Evolutionary conservation across 441 rosid genomes (phyloP), one percentile per base, ranked within the genome.

Genomic region (Jatropha multifida): DNA sequence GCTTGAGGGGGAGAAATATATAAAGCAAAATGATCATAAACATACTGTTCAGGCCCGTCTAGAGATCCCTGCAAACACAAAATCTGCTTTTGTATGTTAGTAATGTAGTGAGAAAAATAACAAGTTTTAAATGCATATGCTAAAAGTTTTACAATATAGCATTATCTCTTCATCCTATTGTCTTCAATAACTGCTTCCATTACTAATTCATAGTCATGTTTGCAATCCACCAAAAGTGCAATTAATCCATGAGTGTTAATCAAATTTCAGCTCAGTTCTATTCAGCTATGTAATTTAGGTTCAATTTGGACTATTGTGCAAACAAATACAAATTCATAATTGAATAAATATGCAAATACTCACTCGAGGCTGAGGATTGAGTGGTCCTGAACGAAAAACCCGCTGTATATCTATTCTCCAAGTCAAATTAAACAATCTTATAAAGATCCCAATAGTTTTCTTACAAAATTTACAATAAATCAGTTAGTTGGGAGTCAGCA

Each of bases 1-100:
- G 42, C 72, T 64, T 62, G 71, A 77, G 76, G 37, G 56, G 27
- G 65, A 23, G 74, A 13, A 51, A 77, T 27, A 20, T 27, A 77
- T 63, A 81, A 46, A 71, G 46, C 32, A 74, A 63, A 60, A 65
- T 38, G 42, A 48, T 65, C 65, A 48, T 13, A 72, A 77, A 83
- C 97, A 69, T 90, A 94, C 99, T 96, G 99, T 81, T 94, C 98
- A 54, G 98, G 96, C 73, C 97, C 99, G 87, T 94, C 99, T 23
- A 90, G 92, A 15, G 99, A 92, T 80, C 98, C 99, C 88, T 92
- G 99, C 94, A 96, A 86, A 83, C 99, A 96, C 79, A 94, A 77
- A 81, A 94, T 92, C 99, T 96, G 97, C 77, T 64, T 68, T 76
- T 71, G 80, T 46, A 71, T 71, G 74, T 74, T 72, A 86, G 83